phyloP scores from a whole-genome alignment of 2,329 filamentous ascomycete species.

The Onygenales sp. region DNA sequence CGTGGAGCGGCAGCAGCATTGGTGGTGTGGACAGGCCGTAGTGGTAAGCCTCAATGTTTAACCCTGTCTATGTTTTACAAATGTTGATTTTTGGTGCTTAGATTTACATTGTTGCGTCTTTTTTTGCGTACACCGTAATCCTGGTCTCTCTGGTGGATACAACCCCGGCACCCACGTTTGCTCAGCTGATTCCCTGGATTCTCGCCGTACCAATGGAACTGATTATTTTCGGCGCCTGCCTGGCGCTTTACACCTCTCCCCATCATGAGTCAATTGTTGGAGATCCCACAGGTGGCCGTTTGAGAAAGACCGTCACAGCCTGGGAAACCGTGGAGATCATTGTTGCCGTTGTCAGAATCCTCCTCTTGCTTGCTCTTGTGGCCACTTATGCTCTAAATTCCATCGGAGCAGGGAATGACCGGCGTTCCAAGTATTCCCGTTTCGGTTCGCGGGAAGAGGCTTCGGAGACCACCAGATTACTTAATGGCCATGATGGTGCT shows the following conservation, averaged over 20 bases:
- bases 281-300: conserved; percentile 33
- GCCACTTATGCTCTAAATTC: conserved; percentile 48
- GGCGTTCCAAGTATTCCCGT: conserved; percentile 18
- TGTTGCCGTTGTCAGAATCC: conserved; percentile 58
- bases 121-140: conserved; percentile 79
- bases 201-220: conserved; percentile 64
- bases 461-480: conserved; percentile 34
- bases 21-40: conserved; percentile 74
- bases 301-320: conserved; percentile 30
- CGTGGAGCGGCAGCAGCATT: conserved; percentile 51
- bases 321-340: conserved; percentile 34
- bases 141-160: conserved; percentile 81
- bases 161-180: conserved; percentile 66
- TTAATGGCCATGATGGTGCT: conserved; percentile 27
- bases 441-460: conserved; percentile 25
- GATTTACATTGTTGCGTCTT: conserved; percentile 77
- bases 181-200: conserved; percentile 73
- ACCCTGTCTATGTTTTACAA: not conserved
- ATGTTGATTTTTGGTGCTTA: conserved; percentile 28
- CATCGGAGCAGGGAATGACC: conserved; percentile 37
- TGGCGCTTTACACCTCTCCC: conserved; percentile 57
- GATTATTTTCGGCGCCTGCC: conserved; percentile 58
- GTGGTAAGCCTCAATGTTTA: conserved; percentile 48
- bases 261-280: conserved; percentile 55
- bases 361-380: conserved; percentile 53